Evolutionary conservation across 2,329 filamentous ascomycete genomes (phyloP), one percentile per base, ranked within the genome.

Genomic region (Alternaria ventricosa): DNA sequence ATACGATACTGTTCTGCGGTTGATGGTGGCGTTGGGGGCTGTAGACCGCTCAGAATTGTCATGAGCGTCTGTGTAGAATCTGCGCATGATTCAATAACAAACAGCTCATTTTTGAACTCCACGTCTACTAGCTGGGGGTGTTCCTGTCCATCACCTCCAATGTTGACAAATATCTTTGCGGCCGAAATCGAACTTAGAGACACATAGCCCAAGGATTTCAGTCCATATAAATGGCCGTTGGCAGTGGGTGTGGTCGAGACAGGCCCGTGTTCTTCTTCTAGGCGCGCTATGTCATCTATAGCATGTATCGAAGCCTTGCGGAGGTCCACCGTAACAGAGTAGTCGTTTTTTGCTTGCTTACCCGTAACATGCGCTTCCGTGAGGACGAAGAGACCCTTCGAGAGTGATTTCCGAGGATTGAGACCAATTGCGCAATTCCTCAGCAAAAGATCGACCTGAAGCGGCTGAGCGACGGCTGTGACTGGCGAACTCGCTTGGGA

Each of bases 11-110:
- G 96, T 68, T 90, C 88, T 70, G 92, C 90, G 65, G 91, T 93
- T 73, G 88, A 95, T 1, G 94, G 93, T 0, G 94, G 91, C 8
- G 89, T 90, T 1, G 96, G 95, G 5, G 95, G 96, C 41, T 90
- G 89, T 5, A 99, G 84, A 1, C 91, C 94, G 72, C 92, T 93
- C 15, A 94, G 82, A 45, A 97, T 86, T 2, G 87, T 86, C 56
- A 97, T 90, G 13, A 99, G 85, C 0, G 96, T 99, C 78, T 97
- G 94, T 0, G 94, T 98, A 2, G 96, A 99, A 80, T 99, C 96
- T 28, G 96, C 96, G 74, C 96, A 99, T 1, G 94, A 96, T 79
- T 99, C 96, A 7, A 99, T 82, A 33, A 99, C 90, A 57, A 99
- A 85, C 1, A 99, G 85, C 68, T 97, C 91, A 73, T 97, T 94